Evolutionary conservation across 164 flowering plant genomes (phyloP), one percentile per base, ranked within the genome.

Genomic region (Magnolia sinica): DNA sequence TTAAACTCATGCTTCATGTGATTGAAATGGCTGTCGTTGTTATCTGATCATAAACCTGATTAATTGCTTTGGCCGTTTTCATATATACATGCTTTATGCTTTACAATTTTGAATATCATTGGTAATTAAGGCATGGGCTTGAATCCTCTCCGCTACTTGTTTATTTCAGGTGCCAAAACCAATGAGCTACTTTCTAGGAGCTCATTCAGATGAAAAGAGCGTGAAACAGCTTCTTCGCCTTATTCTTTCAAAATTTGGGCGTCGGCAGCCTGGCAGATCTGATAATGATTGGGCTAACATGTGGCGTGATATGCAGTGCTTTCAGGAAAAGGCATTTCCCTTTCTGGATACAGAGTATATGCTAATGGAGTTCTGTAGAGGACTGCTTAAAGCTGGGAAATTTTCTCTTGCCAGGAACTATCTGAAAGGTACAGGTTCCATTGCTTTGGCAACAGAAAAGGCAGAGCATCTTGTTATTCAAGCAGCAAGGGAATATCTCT

Each of bases 151-250:
- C 61, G 2, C 8, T 70, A 22, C 61, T 67, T 76, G 75, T 78
- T 79, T 64, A 50, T 75, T 61, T 70, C 90, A 96, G 99, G 99
- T 96, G 49, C 95, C 98, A 77, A 96, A 94, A 85, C 96, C 98
- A 55, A 77, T 93, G 65, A 77, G 76, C 49, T 96, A 87, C 84
- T 91, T 96, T 75, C 78, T 86, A 50, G 92, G 87, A 78, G 92
- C 94, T 61, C 85, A 83, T 80, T 79, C 83, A 69, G 98, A 96
- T 87, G 94, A 79, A 74, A 94, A 93, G 81, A 90, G 90, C 81
- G 97, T 92, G 72, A 96, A 94, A 70, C 99, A 94, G 84, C 91
- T 93, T 74, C 84, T 96, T 74, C 99, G 98, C 73, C 98, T 96
- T 65, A 86, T 96, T 77, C 98, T 96, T 23, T 96, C 99, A 73